Evolutionary conservation across 108 stramenopile genomes (phyloP), one percentile per base, ranked within the genome.

Genomic region (Cylindrotheca fusiformis): DNA sequence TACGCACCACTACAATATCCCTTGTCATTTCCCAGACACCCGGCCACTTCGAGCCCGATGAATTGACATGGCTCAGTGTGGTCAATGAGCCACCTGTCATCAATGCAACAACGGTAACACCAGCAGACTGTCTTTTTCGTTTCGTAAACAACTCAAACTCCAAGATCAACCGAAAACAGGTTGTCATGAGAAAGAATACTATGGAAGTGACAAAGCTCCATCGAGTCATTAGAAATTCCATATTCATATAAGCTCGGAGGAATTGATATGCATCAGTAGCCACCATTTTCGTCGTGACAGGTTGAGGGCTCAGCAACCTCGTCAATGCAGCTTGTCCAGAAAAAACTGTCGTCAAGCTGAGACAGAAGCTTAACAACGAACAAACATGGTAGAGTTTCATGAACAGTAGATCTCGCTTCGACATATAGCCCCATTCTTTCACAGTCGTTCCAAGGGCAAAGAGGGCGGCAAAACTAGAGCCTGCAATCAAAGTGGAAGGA

Each of bases 201-300:
- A 67, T 47, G 4, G 57, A 44, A 48, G 68, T 55, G 26, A 68
- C 12, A 41, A 77, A 77, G 32, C 49, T 58, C 70, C 70, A 72
- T 3, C 69, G 65, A 19, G 76, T 69, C 26, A 60, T 32, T 18
- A 72, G 20, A 53, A 77, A 77, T 55, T 77, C 76, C 23, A 66
- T 72, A 23, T 52, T 49, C 56, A 69, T 44, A 23, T 46, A 54
- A 1, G 31, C 23, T 32, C 32, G 31, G 22, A 76, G 27, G 28
- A 76, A 65, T 10, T 63, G 31, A 48, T 69, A 69, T 5, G 63
- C 57, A 19, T 33, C 46, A 30, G 19, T 4, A 30, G 22, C 51
- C 27, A 45, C 2, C 26, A 54, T 28, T 46, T 55, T 3, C 2
- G n/a, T 58, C 32, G 17, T 12, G 10, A 41, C 14, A 10, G 36